Percentiles rank a stretch among this genome's conserved stretches.
These are phyloP conservation scores for Colletotrichum salicis DNA, from an alignment of 2,329 filamentous ascomycete genomes.

Conservation along the genomic window DNA sequence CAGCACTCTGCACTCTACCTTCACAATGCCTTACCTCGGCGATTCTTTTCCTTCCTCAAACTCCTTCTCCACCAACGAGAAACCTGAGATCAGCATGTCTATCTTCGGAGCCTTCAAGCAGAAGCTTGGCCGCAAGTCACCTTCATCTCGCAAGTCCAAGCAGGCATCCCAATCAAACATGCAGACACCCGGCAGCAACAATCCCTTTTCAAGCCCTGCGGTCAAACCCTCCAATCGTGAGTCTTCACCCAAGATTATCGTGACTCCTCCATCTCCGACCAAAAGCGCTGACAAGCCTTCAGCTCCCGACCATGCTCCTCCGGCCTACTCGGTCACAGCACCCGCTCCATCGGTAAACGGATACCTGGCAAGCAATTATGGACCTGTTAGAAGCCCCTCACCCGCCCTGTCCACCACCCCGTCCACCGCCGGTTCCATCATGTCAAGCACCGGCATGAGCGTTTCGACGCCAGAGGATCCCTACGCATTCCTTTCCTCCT, in stretches of 20 bases:
- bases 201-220: conserved; percentile 35
- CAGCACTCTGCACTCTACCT: neutral
- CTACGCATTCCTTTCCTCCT: conserved; percentile 79
- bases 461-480: conserved; percentile 67
- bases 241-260: conserved; percentile 10
- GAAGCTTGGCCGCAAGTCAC: conserved; percentile 45
- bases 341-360: conserved; percentile 7
- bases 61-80: neutral
- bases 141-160: conserved; percentile 23
- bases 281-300: neutral
- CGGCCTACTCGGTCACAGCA: conserved; percentile 44
- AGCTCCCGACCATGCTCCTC: conserved; percentile 46
- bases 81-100: conserved; percentile 36
- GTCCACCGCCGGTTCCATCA: conserved; percentile 34
- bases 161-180: conserved; percentile 31
- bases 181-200: conserved; percentile 24
- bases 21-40: conserved; percentile 26
- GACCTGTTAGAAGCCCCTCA: conserved; percentile 28
- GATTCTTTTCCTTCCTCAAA: neutral
- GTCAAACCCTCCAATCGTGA: conserved; percentile 34
- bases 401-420: conserved; percentile 38
- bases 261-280: neutral
- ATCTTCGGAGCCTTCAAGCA: conserved; percentile 47
- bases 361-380: conserved; percentile 21
- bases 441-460: conserved; percentile 38